Evolutionary conservation across 2,329 filamentous ascomycete genomes (phyloP), one percentile per base, ranked within the genome.

Genomic region (Fusarium staphyleae): DNA sequence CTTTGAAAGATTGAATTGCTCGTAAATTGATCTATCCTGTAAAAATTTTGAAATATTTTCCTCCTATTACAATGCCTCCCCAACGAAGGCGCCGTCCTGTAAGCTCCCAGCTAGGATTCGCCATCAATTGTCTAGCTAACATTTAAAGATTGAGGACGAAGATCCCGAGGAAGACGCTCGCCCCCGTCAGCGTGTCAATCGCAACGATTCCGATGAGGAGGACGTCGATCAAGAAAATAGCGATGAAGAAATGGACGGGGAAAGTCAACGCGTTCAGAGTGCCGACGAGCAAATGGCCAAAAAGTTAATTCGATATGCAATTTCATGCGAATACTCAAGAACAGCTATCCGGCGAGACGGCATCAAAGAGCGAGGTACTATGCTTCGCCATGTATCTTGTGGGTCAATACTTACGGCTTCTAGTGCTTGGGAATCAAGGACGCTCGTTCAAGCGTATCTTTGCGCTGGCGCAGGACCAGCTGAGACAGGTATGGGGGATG

Each of bases 401-500:
- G 32, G 4, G 18, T 1, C 13, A 19, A 39, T 30, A 13, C 53
- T 66, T 18, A 70, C 32, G 3, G 18, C 10, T 12, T 2, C 3
- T 19, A 86, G 90, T 96, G 1, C 84, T 96, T 9, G 90, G 89
- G 14, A 81, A 86, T 37, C 82, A 87, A 8, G 77, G 85, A 6
- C 81, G 88, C 26, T 78, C 86, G 29, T 98, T 97, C 72, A 92
- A 86, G 69, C 72, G 76, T 11, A 85, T 97, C 3, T 97, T 96
- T 67, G 83, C 84, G 0, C 78, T 83, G 33, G 91, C 93, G 34
- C 93, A 99, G 71, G 74, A 78, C 28, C 83, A 89, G 62, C 77
- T 99, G 30, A 78, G 81, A 40, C 76, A 77, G 2, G 81, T 87
- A 1, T 98, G 96, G 74, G 95, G 95, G n/a, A 96, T 98, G 92